A percentile compares a stretch with the other conserved stretches of the same genome.
Conservation (phyloP, 345 rosid genomes). For the Mallotus nudiflorus region DNA sequence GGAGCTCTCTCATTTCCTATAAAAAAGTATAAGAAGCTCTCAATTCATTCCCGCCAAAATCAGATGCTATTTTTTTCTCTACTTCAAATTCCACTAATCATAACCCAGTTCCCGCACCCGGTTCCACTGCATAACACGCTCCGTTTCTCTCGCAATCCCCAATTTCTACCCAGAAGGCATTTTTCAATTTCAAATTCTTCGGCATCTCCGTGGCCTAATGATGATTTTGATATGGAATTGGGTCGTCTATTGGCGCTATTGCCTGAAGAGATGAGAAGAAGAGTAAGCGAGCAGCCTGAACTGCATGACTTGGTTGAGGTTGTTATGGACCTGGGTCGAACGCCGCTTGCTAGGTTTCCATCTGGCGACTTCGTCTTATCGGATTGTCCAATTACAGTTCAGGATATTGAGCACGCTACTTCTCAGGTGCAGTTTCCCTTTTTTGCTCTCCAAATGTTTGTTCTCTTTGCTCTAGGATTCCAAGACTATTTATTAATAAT, state of each 20-base stretch:
- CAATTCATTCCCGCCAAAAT: conserved; percentile 33
- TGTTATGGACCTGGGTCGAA: conserved; percentile 88
- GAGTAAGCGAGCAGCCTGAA: conserved; percentile 60
- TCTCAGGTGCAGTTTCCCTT: conserved; percentile 53
- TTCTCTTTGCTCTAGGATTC: too few relatives aligned
- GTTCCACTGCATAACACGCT: conserved; percentile 7
- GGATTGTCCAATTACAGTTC: conserved; percentile 51
- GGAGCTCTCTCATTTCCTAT: too few relatives aligned
- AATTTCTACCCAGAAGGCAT: neutral
- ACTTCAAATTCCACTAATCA: conserved; percentile 19
- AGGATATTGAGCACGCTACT: conserved; percentile 64
- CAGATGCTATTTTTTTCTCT: conserved; percentile 38
- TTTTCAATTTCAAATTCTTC: conserved; percentile 23
- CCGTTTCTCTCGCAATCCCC: conserved; percentile 18
- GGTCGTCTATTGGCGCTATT: conserved; percentile 64
- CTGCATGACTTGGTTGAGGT: conserved; percentile 64
- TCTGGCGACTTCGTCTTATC: conserved; percentile 82
- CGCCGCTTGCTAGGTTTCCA: conserved; percentile 83
- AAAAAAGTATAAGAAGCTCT: too few relatives aligned
- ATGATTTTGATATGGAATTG: conserved; percentile 56
- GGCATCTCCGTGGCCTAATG: conserved; percentile 30
- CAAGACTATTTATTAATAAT: too few relatives aligned
- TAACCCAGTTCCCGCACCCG: conserved; percentile 11
- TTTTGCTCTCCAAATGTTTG: conserved; percentile 15
- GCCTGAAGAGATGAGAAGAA: conserved; percentile 64